Evolutionary conservation across 2,329 filamentous ascomycete genomes (phyloP), one percentile per base, ranked within the genome.

Genomic region (Phyllosticta citribraziliensis): DNA sequence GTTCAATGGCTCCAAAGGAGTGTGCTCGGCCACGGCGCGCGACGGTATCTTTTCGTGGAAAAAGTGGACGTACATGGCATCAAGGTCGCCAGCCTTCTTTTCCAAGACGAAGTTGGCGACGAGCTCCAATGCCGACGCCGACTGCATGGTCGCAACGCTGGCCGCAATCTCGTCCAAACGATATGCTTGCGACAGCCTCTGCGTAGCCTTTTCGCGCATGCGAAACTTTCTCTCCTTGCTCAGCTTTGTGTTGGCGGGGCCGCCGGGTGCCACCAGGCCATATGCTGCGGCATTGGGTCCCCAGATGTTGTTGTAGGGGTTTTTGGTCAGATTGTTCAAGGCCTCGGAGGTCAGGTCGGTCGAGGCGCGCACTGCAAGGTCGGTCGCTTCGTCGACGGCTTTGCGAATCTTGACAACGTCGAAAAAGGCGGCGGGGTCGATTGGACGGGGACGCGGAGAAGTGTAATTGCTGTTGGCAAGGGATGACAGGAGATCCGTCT

Each of bases 31-130:
- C 70, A 94, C 77, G 70, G 88, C 85, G 52, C 87, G 78, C 51
- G 85, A 88, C 1, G 89, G 88, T 25, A 94, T 92, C 81, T 93
- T 94, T 74, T 95, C 89, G 74, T 93, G 89, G 73, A 95, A 95
- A 75, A 93, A 94, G 70, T 94, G 88, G n/a, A 94, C 90, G 70
- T 94, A 94, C 72, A 87, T 88, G 27, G 89, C 90, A 68, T 94
- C 88, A 52, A 79, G 74, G 68, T 91, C 85, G 57, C 80, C 72
- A n/a, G 84, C 79, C 63, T 83, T 86, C 63, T 88, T 80, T 70
- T 88, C 84, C 64, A 94, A 75, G 33, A 95, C 89, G 64, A 88
- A 78, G 5, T 82, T 80, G 2, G 87, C 89, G 2, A 94, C 87
- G 62, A 90, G 87, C 67, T 94, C 88, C 12, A 95, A 76, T 0